Evolutionary conservation across 192 early-diverging fungal genomes (phyloP).

Genomic region (Haplosporangium gracile): DNA sequence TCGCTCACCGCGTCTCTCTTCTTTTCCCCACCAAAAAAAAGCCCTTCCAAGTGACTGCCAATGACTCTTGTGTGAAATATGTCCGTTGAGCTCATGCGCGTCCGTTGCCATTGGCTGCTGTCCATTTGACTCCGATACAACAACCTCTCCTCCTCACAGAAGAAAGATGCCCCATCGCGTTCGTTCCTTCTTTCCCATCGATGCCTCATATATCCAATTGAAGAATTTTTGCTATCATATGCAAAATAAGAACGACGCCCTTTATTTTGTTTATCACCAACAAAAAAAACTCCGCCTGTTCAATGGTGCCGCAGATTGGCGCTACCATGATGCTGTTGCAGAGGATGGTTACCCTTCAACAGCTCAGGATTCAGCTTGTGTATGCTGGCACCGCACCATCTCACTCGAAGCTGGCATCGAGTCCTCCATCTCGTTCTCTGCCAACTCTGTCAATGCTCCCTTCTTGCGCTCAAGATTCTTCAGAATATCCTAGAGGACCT

Average conservation of each 20-base stretch:
- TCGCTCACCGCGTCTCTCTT: neutral
- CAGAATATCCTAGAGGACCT: conserved; percentile 8
- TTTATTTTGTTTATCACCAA: neutral
- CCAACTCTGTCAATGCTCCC: neutral
- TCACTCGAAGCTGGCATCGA: neutral
- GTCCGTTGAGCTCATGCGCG: conserved; percentile 3
- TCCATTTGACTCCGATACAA: neutral
- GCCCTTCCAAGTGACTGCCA: neutral
- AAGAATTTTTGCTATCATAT: neutral
- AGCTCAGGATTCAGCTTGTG: conserved; percentile 10
- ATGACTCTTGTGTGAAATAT: neutral
- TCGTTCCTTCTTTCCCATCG: neutral
- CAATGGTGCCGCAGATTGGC: conserved; percentile 7
- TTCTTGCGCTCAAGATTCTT: neutral
- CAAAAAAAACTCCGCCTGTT: neutral
- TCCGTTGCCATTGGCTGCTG: neutral
- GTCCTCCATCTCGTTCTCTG: neutral
- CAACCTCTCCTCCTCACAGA: neutral
- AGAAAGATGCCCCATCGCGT: neutral
- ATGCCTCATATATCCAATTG: neutral
- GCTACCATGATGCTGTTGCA: neutral
- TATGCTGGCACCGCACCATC: neutral
- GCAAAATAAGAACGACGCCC: neutral
- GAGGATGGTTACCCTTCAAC: neutral
- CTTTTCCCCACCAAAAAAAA: neutral